phyloP scores from a whole-genome alignment of 495 filamentous ascomycete genomes.

The Tuber umbilicatum region DNA sequence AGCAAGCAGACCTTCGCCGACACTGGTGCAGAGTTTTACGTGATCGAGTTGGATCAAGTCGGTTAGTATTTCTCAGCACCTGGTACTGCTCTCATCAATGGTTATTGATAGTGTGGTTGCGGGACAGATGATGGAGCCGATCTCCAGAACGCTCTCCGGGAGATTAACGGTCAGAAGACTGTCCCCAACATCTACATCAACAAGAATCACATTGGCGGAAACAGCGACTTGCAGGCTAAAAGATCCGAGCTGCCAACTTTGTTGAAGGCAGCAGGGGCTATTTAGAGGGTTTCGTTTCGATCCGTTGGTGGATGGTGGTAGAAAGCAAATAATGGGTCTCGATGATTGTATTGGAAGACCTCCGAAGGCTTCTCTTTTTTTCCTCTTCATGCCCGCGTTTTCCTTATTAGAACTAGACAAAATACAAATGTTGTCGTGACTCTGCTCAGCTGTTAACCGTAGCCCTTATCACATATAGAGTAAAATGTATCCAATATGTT shows the following conservation, averaged over 20 bases:
- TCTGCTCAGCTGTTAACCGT: neutral
- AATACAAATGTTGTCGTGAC: neutral
- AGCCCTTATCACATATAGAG: neutral
- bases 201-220: constrained; percentile 87
- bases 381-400: neutral
- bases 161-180: constrained; percentile 73
- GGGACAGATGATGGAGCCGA: constrained; percentile 64
- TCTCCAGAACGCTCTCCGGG: constrained; percentile 73
- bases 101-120: neutral
- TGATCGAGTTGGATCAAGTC: constrained; percentile 78
- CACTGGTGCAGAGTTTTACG: constrained; percentile 63
- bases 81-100: no score
- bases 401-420: neutral
- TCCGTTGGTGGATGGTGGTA: neutral
- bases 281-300: constrained; percentile 44
- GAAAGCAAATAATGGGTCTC: neutral
- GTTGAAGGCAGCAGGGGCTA: constrained; percentile 61
- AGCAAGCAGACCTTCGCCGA: constrained; percentile 66
- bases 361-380: neutral
- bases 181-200: constrained; percentile 95
- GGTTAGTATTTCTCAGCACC: constrained; percentile 45
- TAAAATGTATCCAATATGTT: neutral
- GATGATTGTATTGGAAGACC: neutral
- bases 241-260: constrained; percentile 53
- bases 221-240: constrained; percentile 78